Conservation (phyloP, 352 stramenopile species). For the Phytophthora agathidicida region DNA sequence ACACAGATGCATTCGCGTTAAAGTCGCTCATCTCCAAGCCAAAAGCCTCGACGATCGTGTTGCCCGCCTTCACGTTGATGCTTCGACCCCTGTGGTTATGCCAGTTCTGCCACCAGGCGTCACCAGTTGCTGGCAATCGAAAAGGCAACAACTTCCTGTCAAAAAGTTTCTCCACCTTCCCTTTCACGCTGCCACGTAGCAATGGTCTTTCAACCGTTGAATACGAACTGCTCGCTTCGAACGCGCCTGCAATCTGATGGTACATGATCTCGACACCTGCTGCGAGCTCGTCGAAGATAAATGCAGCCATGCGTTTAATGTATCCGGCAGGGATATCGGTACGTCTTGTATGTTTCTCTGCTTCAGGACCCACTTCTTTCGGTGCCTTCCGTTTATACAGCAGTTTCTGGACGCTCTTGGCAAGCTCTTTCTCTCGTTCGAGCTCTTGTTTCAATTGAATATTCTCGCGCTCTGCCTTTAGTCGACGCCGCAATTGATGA, state of each 20-base stretch:
- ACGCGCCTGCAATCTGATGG: conserved; percentile 37
- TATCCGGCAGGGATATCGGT: conserved; percentile 29
- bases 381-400: conserved; percentile 26
- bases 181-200: conserved; percentile 40
- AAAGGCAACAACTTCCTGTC: conserved; percentile 48
- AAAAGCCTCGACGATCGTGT: conserved; percentile 64
- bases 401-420: conserved; percentile 35
- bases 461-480: conserved; percentile 38
- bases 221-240: conserved; percentile 26
- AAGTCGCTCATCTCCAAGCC: conserved; percentile 56
- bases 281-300: conserved; percentile 41
- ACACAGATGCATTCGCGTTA: conserved; percentile 52
- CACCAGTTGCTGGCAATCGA: conserved; percentile 35
- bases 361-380: conserved; percentile 30
- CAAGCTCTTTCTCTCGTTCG: no score
- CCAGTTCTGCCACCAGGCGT: conserved; percentile 44
- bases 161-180: conserved; percentile 53
- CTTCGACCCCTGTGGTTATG: conserved; percentile 37
- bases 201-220: no score
- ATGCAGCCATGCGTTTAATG: no score
- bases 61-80: conserved; percentile 35
- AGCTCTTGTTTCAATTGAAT: conserved; percentile 41
- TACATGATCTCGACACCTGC: conserved; percentile 31
- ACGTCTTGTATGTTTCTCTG: conserved; percentile 29
- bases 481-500: conserved; percentile 29